Conservation (phyloP, 768 basidiomycete species). For the Leccinum subtestaceum region DNA sequence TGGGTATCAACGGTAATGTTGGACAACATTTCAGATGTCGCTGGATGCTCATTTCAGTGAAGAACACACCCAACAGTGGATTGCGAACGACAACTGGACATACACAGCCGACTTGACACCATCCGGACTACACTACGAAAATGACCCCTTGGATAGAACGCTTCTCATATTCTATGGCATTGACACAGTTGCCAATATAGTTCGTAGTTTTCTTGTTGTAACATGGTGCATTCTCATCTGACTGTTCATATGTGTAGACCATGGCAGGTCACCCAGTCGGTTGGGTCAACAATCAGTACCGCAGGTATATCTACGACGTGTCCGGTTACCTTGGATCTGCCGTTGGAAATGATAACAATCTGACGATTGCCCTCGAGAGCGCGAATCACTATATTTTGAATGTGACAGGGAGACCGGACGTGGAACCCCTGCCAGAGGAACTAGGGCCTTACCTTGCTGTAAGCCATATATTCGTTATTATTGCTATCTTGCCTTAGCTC, state of each 20-base stretch:
- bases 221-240: neutral
- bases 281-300: constrained; percentile 14
- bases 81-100: constrained; percentile 56
- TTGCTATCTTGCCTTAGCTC: neutral
- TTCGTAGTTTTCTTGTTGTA: constrained; percentile 22
- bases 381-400: constrained; percentile 54
- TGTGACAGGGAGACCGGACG: constrained; percentile 47
- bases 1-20: constrained; percentile 49
- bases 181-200: constrained; percentile 56
- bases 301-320: too few species aligned
- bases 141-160: constrained; percentile 27
- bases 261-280: constrained; percentile 50
- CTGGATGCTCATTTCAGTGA: neutral
- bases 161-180: constrained; percentile 56
- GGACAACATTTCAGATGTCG: neutral
- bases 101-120: constrained; percentile 54
- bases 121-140: constrained; percentile 9
- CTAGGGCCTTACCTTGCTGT: constrained; percentile 30
- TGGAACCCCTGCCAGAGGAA: constrained; percentile 29
- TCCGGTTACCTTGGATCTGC: too few species aligned
- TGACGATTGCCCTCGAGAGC: constrained; percentile 47
- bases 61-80: constrained; percentile 57
- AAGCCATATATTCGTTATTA: constrained; percentile 3
- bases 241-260: constrained; percentile 33
- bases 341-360: too few species aligned